Evolutionary conservation across 768 basidiomycete genomes (phyloP), one percentile per base, ranked within the genome.

Genomic region (Pulveroboletus sp.): DNA sequence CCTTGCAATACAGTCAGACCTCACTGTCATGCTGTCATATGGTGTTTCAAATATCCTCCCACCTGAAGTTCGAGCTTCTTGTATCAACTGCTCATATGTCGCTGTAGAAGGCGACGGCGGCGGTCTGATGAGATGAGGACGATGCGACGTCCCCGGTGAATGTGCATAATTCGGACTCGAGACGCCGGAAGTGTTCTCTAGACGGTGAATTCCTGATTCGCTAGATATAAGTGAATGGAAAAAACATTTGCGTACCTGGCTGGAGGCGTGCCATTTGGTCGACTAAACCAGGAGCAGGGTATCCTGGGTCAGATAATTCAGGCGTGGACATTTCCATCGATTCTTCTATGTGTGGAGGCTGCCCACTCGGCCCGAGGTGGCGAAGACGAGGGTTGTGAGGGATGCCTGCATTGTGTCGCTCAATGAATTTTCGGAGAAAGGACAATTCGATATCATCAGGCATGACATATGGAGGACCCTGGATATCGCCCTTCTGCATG

Each of bases 401-500:
- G 37, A 88, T 79, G 35, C 81, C 79, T n/a, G 81, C 74, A 7
- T 81, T 76, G 62, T 90, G 87, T 48, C 88, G 77, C 62, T 89
- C 88, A 60, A 90, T 81, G 64, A 90, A 90, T 69, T 85, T 87
- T 55, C 86, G 81, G 39, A 90, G 78, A 70, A 89, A 90, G 0
- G 82, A 67, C 52, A 90, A 75, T 60, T 90, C 87, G 62, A 87
- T 66, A 57, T 86, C 81, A 60, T 89, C 88, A 9, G 86, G 77
- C 88, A 90, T 90, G 51, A 77, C 59, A 66, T 89, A 89, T 21
- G 88, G 86, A 3, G 88, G 88, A 15, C 88, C 87, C 61, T 83
- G 85, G 28, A 90, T 90, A 55, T 90, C 88, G 61, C 86, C 86
- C 62, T 89, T 89, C 64, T 89, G 88, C 85, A 90, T 89, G 58